phyloP scores from a whole-genome alignment of 1,284 basidiomycete species.

The Papiliotrema flavescens region DNA sequence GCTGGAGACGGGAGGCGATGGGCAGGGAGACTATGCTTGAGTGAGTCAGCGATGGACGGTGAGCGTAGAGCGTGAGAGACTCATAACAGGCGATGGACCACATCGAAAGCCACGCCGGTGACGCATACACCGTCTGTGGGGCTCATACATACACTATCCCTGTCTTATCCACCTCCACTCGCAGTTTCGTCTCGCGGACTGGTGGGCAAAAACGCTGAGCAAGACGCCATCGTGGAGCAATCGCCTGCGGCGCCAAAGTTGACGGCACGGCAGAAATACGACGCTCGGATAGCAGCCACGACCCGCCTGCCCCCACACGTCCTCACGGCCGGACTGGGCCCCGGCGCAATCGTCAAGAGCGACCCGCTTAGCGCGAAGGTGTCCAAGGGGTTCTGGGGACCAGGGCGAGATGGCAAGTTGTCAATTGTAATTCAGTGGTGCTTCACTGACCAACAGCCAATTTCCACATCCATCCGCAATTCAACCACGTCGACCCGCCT shows the following conservation, averaged over 20 bases:
- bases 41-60: slow-evolving; percentile 19
- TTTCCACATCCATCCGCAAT: slow-evolving; percentile 39
- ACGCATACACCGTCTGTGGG: slow-evolving; percentile 38
- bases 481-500: slow-evolving; percentile 23
- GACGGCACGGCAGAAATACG: slow-evolving; percentile 42
- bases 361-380: slow-evolving; percentile 46
- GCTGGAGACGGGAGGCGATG: slow-evolving; percentile 37
- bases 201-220: slow-evolving; percentile 30
- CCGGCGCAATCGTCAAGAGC: slow-evolving; percentile 37
- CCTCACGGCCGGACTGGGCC: slow-evolving; percentile 34
- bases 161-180: slow-evolving; percentile 37
- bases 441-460: slow-evolving; percentile 27
- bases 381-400: slow-evolving; percentile 46
- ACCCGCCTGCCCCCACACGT: slow-evolving; percentile 39
- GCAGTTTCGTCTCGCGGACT: slow-evolving; percentile 12
- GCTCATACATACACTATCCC: slow-evolving; percentile 37
- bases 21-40: slow-evolving; percentile 40
- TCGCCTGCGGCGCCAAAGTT: slow-evolving; percentile 14
- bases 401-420: slow-evolving; percentile 37
- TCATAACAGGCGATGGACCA: slow-evolving; percentile 34
- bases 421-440: neutral
- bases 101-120: slow-evolving; percentile 31
- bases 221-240: slow-evolving; percentile 5
- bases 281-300: slow-evolving; percentile 37
- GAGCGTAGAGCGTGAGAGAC: neutral